phyloP scores from a whole-genome alignment of 1,139 yeast species.

The Geotrichum australiense region DNA sequence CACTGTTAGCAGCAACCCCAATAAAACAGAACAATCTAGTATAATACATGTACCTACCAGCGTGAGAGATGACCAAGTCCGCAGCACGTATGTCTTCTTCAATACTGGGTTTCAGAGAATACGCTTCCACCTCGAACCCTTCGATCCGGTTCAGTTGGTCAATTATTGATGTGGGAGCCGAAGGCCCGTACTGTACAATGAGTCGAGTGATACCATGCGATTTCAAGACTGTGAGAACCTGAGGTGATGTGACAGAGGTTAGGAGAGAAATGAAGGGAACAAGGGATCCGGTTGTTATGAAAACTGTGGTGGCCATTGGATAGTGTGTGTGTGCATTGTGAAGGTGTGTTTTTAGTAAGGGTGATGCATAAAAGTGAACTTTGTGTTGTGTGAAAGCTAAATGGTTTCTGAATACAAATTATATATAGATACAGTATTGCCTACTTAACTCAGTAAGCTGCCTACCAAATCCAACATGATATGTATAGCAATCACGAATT shows the following conservation, averaged over 20 bases:
- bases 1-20: background rate
- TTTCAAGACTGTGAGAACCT: constrained; percentile 37
- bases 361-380: no score
- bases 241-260: constrained; percentile 33
- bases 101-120: constrained; percentile 20
- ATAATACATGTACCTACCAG: constrained; percentile 38
- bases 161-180: constrained; percentile 23
- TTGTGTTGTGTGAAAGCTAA: no score
- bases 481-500: no score
- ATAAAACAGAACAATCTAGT: background rate
- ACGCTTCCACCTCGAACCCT: constrained; percentile 35
- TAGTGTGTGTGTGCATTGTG: background rate
- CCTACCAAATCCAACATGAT: no score
- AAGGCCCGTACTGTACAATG: constrained; percentile 66
- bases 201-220: constrained; percentile 38
- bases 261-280: constrained; percentile 63
- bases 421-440: no score
- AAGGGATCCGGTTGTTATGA: constrained; percentile 82
- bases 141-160: constrained; percentile 19
- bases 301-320: constrained; percentile 28
- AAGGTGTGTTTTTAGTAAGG: background rate
- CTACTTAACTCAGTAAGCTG: no score
- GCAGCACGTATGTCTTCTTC: constrained; percentile 7
- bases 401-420: no score
- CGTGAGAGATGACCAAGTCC: constrained; percentile 74